A percentile compares a stretch with the other conserved stretches of the same genome.
These are phyloP conservation scores for Kluyveromyces siamensis DNA, from an alignment of 805 yeast genomes.

Conservation along the genomic window DNA sequence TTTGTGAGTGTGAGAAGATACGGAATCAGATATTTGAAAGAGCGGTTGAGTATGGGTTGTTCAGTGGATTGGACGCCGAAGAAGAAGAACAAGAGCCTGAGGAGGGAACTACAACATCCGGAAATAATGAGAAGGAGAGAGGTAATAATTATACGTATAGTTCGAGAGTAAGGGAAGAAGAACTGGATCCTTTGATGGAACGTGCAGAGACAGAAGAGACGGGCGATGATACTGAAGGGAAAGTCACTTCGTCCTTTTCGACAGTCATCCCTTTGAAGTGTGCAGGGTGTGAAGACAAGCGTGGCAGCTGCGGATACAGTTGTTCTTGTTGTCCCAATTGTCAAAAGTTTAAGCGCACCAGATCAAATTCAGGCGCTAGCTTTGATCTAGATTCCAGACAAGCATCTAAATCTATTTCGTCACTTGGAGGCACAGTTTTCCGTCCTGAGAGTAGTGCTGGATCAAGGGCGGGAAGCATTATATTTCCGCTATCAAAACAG, in stretches of 20 bases:
- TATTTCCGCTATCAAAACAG: conserved; percentile 7
- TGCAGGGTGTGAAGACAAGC: too few species aligned
- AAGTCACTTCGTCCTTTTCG: too few species aligned
- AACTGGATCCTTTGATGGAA: conserved; percentile 10
- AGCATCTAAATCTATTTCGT: conserved; percentile 1
- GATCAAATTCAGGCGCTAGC: not conserved
- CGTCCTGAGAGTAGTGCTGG: conserved; percentile 2
- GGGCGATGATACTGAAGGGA: too few species aligned
- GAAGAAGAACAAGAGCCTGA: conserved; percentile 8
- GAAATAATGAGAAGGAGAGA: not conserved
- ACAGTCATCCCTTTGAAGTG: too few species aligned
- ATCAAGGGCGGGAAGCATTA: conserved; percentile 7
- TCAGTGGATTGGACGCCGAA: conserved; percentile 19
- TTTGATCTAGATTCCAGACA: not conserved
- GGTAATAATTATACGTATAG: too few species aligned
- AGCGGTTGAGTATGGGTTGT: conserved; percentile 21
- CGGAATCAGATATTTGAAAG: conserved; percentile 17
- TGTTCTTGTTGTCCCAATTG: not conserved
- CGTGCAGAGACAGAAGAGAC: conserved; percentile 2
- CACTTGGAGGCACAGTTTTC: conserved; percentile 3
- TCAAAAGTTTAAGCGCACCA: not conserved
- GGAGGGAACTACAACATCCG: not conserved
- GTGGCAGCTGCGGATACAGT: not conserved
- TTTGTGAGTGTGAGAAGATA: not conserved
- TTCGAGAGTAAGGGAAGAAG: conserved; percentile 9